Evolutionary conservation across 495 filamentous ascomycete species (phyloP).

Genomic region (Hypoxylon lenormandii): DNA sequence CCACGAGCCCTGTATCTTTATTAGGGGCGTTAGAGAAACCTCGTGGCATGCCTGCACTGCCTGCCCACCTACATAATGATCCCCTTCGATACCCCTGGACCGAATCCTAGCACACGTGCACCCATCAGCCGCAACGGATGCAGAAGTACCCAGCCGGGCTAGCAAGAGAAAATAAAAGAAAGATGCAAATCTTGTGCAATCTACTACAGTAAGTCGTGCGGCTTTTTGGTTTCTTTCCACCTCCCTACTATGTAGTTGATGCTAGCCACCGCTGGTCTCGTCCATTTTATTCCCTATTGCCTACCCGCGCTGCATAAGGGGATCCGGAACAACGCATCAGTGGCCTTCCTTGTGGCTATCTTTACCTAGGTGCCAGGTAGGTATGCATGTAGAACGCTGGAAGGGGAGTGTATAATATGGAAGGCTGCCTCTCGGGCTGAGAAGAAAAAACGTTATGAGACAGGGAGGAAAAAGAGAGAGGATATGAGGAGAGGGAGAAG

Average conservation of each 20-base stretch:
- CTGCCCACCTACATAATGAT: constrained; percentile 37
- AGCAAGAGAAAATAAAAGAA: constrained; percentile 6
- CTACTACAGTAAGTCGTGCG: constrained; percentile 10
- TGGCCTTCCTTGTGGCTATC: constrained; percentile 1
- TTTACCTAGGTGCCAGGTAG: neutral
- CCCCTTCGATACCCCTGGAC: constrained; percentile 18
- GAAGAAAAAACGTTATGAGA: constrained; percentile 2
- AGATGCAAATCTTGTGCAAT: constrained; percentile 22
- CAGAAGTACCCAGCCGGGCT: constrained; percentile 32
- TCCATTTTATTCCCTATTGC: constrained; percentile 21
- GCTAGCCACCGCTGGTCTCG: constrained; percentile 6
- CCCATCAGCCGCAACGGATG: constrained; percentile 42
- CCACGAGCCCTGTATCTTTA: constrained; percentile 25
- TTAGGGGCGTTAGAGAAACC: constrained; percentile 26
- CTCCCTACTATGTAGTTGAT: neutral
- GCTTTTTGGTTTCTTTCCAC: constrained; percentile 10
- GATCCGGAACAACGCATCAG: constrained; percentile 4
- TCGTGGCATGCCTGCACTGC: constrained; percentile 41
- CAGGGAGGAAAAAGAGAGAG: neutral
- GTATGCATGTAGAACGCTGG: neutral
- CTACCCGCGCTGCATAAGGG: constrained; percentile 11
- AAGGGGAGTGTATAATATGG: constrained; percentile 26
- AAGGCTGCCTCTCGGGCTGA: constrained; percentile 25
- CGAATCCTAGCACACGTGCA: constrained; percentile 37
- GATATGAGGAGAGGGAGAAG: neutral